phyloP scores from a whole-genome alignment of 768 basidiomycete genomes.

The Postia placenta region DNA sequence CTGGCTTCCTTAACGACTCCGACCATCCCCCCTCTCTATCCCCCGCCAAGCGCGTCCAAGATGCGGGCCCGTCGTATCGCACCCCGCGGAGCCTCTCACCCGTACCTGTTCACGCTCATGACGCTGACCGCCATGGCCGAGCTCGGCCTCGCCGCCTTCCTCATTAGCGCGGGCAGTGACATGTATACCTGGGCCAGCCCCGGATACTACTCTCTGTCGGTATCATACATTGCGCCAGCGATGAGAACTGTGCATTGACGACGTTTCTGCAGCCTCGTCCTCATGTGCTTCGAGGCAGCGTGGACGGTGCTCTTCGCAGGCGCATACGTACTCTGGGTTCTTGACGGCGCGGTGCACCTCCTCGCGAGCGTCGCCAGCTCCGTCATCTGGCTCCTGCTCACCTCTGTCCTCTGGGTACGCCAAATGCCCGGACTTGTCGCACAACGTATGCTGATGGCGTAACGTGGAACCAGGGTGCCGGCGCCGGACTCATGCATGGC shows the following conservation, averaged over 20 bases:
- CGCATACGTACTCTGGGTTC: constrained; percentile 66
- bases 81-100: constrained; percentile 21
- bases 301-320: constrained; percentile 74
- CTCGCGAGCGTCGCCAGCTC: constrained; percentile 78
- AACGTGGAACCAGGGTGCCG: constrained; percentile 53
- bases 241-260: too few relatives aligned
- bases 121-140: constrained; percentile 63
- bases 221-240: constrained; percentile 9
- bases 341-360: constrained; percentile 58
- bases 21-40: constrained; percentile 3
- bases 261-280: constrained; percentile 22
- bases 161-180: constrained; percentile 65
- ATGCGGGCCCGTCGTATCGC: constrained; percentile 10
- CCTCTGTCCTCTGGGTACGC: constrained; percentile 63
- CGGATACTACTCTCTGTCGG: constrained; percentile 61
- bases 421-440: background rate
- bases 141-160: constrained; percentile 67
- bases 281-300: constrained; percentile 22
- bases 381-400: constrained; percentile 63
- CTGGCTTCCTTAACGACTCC: background rate
- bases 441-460: background rate
- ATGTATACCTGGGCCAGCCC: constrained; percentile 52
- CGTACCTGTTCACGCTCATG: constrained; percentile 44
- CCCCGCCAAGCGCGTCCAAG: constrained; percentile 9
- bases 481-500: constrained; percentile 61